These are phyloP conservation scores for Rhizophora apiculata DNA, from an alignment of 345 rosid genomes.

Conservation along the genomic window DNA sequence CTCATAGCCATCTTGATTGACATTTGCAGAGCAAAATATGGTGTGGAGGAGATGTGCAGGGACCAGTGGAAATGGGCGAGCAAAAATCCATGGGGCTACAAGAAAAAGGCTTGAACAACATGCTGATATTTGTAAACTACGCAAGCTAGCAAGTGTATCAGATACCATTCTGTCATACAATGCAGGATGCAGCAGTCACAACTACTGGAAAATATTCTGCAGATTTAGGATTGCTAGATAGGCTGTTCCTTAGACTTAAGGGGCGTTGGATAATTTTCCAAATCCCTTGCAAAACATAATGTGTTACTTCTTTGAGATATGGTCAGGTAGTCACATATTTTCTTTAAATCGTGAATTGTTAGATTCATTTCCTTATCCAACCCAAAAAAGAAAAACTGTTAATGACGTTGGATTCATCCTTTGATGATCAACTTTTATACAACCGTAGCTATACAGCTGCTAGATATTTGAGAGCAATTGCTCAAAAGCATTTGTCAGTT, in stretches of 20 bases:
- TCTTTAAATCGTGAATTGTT: not conserved
- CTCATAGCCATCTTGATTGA: not conserved
- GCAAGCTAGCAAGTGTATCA: no score
- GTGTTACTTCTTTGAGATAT: no score
- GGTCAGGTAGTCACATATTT: not conserved
- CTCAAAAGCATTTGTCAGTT: no score
- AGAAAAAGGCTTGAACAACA: slow-evolving; percentile 39
- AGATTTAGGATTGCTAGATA: not conserved
- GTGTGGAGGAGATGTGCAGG: slow-evolving; percentile 86
- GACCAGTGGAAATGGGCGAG: slow-evolving; percentile 97
- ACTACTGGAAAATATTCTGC: not conserved
- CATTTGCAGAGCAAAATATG: slow-evolving; percentile 76
- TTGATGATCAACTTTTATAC: no score
- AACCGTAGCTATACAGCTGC: no score
- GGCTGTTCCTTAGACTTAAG: no score
- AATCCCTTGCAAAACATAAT: no score
- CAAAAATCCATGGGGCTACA: slow-evolving; percentile 86
- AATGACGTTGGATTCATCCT: no score
- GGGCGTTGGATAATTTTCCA: no score
- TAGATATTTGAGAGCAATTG: no score
- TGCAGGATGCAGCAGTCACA: not conserved
- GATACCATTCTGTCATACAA: not conserved
- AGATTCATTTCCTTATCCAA: no score
- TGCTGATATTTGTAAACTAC: not conserved
- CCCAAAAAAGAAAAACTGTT: no score